Base-by-base conservation (phyloP, 768 basidiomycete species). In the Lentinula boryana region DNA sequence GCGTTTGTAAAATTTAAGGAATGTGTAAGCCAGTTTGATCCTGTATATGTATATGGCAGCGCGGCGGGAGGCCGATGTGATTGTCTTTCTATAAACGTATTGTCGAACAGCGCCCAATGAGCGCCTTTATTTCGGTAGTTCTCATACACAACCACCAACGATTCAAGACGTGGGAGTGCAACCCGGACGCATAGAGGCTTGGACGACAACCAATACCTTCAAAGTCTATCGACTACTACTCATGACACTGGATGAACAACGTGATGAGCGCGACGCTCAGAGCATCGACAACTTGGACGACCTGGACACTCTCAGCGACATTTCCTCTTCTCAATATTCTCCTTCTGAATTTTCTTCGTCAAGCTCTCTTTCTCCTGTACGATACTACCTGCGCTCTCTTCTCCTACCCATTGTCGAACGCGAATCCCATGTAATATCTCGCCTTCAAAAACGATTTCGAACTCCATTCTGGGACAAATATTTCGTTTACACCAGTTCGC, bases 401-500 rank as follows among this genome's bases (percentile, higher is more conserved):
- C 51, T 57, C 32, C 32, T 21, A 31, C 27, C 38, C 49, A 33
- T 56, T 61, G 44, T 65, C 56, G 2, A 41, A 36, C 18, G 53
- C 35, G 53, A 54, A 38, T 54, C 53, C 13, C 53, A 54, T 23
- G n/a, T 18, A 3, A 38, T 54, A 10, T 16, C 8, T 15, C 33
- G 36, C 21, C 23, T 56, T 5, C 63, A 84, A 89, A 69, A 77
- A 8, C 71, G 69, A 5, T 77, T 91, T 31, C 84, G 89, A 5
- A 78, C 77, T 4, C 81, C 88, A 2, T 86, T 81, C 78, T 74
- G 91, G 23, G 93, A 95, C 68, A 74, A 76, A 0, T 95, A 92
- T 68, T 95, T 95, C 68, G 83, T 95, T 35, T 89, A 94, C 63
- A 85, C 89, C 0, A 92, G 90, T 0, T 80, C 87, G 0, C 76